A percentile compares a stretch with the other conserved stretches of the same genome.
Conservation (phyloP, 208 protist genomes). For the Balamuthia mandrillaris region DNA sequence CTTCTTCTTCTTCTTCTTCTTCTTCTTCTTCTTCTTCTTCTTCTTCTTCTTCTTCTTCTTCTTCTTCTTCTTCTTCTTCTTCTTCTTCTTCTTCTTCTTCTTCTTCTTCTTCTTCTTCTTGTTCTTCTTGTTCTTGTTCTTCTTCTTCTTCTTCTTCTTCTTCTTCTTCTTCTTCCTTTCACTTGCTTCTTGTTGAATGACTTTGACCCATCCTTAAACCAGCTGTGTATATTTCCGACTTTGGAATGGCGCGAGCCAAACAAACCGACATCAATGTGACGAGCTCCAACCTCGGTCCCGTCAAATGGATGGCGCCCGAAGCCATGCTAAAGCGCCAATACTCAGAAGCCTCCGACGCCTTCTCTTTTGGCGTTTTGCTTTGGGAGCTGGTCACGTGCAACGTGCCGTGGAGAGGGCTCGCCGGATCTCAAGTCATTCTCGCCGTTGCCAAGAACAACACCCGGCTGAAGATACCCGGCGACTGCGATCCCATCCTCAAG, state of each 20-base stretch:
- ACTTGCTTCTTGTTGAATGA: too few relatives aligned
- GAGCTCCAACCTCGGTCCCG: not conserved
- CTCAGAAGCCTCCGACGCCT: not conserved
- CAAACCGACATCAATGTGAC: not conserved
- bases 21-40: too few relatives aligned
- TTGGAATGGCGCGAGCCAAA: not conserved
- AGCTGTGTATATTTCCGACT: conserved; percentile 2
- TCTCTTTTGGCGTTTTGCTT: not conserved
- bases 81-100: too few relatives aligned
- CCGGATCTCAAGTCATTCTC: not conserved
- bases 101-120: too few relatives aligned
- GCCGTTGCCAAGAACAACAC: not conserved
- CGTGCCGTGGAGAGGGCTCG: not conserved
- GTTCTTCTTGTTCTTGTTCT: too few relatives aligned
- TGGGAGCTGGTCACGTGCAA: not conserved
- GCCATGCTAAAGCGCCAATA: not conserved
- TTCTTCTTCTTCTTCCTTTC: too few relatives aligned
- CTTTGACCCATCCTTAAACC: too few relatives aligned
- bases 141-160: too few relatives aligned
- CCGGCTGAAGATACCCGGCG: not conserved
- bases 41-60: too few relatives aligned
- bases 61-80: too few relatives aligned
- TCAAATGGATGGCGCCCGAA: not conserved
- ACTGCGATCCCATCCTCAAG: conserved; percentile 17
- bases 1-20: too few relatives aligned